These are phyloP conservation scores for Chloropicon primus DNA, from an alignment of 139 green algal species.

Conservation along the genomic window DNA sequence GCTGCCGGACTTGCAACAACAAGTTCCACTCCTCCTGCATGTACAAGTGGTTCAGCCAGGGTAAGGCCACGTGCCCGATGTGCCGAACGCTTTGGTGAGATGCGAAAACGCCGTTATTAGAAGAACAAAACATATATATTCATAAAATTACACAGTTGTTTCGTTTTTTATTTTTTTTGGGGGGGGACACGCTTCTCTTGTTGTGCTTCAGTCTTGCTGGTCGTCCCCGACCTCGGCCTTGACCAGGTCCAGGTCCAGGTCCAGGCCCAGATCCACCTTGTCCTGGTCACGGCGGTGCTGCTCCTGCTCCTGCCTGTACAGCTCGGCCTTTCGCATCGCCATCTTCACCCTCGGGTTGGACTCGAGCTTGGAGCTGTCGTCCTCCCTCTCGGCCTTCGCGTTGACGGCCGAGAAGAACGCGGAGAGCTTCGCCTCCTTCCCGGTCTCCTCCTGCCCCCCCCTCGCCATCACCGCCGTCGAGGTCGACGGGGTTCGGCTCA, in stretches of 20 bases:
- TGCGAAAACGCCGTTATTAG: no score
- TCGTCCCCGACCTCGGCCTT: no score
- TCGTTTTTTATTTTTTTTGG: no score
- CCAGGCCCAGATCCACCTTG: no score
- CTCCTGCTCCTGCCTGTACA: not conserved
- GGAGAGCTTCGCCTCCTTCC: not conserved
- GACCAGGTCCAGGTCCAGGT: no score
- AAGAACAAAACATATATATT: no score
- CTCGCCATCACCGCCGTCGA: not conserved
- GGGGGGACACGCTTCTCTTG: no score
- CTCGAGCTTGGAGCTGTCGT: not conserved
- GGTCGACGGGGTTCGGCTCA: not conserved
- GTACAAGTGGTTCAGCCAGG: slow-evolving; percentile 88
- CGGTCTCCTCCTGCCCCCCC: not conserved
- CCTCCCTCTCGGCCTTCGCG: not conserved
- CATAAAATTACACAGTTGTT: no score
- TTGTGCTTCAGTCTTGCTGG: no score
- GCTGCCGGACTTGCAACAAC: slow-evolving; percentile 80
- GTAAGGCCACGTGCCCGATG: slow-evolving; percentile 79
- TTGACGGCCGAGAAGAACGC: not conserved
- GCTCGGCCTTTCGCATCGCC: not conserved
- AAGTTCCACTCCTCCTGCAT: slow-evolving; percentile 84
- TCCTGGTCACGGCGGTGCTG: no score
- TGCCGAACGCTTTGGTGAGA: slow-evolving; percentile 66
- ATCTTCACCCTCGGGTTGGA: not conserved